Evolutionary conservation across 257 asterid genomes (phyloP).

Genomic region (Solanum clarkiae): DNA sequence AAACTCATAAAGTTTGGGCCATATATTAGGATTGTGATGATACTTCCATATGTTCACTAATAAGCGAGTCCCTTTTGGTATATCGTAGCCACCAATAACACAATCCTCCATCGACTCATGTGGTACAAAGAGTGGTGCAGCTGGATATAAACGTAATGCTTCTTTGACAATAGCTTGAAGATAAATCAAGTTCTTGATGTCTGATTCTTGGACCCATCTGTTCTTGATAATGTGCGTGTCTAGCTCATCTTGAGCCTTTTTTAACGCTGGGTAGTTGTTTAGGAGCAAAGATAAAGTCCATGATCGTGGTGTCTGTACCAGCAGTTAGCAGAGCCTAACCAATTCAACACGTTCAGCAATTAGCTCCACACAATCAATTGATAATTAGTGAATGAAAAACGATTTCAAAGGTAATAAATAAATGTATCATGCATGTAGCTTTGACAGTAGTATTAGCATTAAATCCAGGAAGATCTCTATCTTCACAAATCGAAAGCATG

Average conservation of each 20-base stretch:
- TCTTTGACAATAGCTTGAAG: constrained; percentile 45
- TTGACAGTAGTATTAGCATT: constrained; percentile 15
- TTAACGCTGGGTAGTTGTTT: constrained; percentile 16
- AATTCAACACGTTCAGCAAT: background rate
- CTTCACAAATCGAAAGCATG: constrained; percentile 2
- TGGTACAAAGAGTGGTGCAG: constrained; percentile 7
- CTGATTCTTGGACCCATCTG: constrained; percentile 24
- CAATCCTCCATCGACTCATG: constrained; percentile 24
- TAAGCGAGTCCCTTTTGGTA: constrained; percentile 30
- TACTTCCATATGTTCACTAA: constrained; percentile 34
- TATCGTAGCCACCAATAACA: constrained; percentile 22
- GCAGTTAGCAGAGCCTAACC: constrained; percentile 6
- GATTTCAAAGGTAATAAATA: background rate
- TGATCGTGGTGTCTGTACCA: constrained; percentile 20
- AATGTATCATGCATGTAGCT: constrained; percentile 16
- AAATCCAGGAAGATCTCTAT: background rate
- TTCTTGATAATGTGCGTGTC: constrained; percentile 26
- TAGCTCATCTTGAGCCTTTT: constrained; percentile 28
- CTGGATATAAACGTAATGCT: constrained; percentile 29
- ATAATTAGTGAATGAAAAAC: background rate
- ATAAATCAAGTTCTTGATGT: constrained; percentile 22
- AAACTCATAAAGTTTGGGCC: constrained; percentile 34
- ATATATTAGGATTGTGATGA: constrained; percentile 31
- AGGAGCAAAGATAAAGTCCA: constrained; percentile 31
- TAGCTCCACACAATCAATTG: background rate